A percentile compares a stretch with the other conserved stretches of the same genome.
phyloP scores from a whole-genome alignment of 805 yeast genomes.

The Candida awuae region DNA sequence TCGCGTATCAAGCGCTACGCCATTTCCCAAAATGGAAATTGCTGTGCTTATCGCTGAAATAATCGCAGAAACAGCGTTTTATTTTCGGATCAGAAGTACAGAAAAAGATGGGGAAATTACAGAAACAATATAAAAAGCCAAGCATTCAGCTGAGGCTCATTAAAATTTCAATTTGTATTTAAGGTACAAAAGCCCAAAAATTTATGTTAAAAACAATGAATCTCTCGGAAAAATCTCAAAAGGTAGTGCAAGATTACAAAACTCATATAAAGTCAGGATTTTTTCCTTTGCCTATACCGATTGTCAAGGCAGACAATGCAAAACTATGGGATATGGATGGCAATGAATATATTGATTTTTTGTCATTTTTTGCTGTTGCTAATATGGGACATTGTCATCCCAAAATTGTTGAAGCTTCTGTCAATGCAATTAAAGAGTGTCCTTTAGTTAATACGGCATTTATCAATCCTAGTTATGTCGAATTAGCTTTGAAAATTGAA shows the following conservation, averaged over 20 bases:
- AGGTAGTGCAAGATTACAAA: constrained; percentile 9
- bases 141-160: too few species aligned
- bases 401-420: constrained; percentile 22
- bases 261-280: constrained; percentile 20
- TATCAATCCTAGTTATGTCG: constrained; percentile 21
- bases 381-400: constrained; percentile 28
- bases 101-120: too few species aligned
- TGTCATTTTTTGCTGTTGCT: constrained; percentile 25
- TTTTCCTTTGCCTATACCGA: constrained; percentile 19
- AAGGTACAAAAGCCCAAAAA: too few species aligned
- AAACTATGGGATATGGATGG: constrained; percentile 24
- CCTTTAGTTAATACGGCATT: constrained; percentile 20
- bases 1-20: too few species aligned
- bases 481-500: constrained; percentile 15
- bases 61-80: too few species aligned
- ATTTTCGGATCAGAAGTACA: too few species aligned
- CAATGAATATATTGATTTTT: constrained; percentile 23
- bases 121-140: too few species aligned
- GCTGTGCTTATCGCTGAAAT: too few species aligned
- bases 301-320: constrained; percentile 18
- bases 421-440: constrained; percentile 17
- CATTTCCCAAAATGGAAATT: too few species aligned
- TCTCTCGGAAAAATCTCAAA: constrained; percentile 1
- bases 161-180: too few species aligned
- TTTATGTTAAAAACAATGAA: too few species aligned